These are phyloP conservation scores for Dactylellina parvicollis DNA, from an alignment of 2,329 filamentous ascomycete species.

Conservation along the genomic window DNA sequence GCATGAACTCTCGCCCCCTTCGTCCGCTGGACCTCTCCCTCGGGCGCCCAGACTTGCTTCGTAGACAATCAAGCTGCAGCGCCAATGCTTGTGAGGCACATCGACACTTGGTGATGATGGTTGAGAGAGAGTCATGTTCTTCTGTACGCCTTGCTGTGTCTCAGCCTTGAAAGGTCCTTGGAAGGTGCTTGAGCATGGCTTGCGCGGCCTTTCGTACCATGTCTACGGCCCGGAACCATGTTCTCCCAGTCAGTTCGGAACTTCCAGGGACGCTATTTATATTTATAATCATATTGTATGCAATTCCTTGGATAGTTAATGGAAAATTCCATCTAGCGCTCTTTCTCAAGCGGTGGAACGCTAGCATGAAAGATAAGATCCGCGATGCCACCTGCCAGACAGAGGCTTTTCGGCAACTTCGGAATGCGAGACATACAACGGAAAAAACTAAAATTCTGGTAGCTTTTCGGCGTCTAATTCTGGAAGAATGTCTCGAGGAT, in stretches of 20 bases:
- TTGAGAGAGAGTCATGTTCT: background rate
- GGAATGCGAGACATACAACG: conserved; percentile 3
- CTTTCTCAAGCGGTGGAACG: background rate
- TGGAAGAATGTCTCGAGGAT: background rate
- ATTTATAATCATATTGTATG: conserved; percentile 1
- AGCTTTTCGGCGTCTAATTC: background rate
- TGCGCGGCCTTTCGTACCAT: conserved; percentile 25
- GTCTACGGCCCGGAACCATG: background rate
- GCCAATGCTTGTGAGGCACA: conserved; percentile 20
- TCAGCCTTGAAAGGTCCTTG: conserved; percentile 42
- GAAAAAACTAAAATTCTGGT: too few relatives aligned
- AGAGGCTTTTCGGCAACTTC: conserved; percentile 21
- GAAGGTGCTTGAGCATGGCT: conserved; percentile 16
- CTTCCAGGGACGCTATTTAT: conserved; percentile 34
- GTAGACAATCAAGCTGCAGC: conserved; percentile 5
- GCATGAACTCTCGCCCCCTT: conserved; percentile 15
- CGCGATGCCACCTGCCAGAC: conserved; percentile 3
- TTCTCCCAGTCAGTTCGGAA: conserved; percentile 35
- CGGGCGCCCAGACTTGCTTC: background rate
- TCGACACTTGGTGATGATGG: background rate
- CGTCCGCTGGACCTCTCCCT: too few relatives aligned
- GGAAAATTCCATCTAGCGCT: background rate
- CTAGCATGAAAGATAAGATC: conserved; percentile 7
- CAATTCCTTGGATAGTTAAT: background rate
- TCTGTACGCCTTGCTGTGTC: conserved; percentile 25